phyloP scores from a whole-genome alignment of 495 filamentous ascomycete genomes.

The Aspergillus carlsbadensis region DNA sequence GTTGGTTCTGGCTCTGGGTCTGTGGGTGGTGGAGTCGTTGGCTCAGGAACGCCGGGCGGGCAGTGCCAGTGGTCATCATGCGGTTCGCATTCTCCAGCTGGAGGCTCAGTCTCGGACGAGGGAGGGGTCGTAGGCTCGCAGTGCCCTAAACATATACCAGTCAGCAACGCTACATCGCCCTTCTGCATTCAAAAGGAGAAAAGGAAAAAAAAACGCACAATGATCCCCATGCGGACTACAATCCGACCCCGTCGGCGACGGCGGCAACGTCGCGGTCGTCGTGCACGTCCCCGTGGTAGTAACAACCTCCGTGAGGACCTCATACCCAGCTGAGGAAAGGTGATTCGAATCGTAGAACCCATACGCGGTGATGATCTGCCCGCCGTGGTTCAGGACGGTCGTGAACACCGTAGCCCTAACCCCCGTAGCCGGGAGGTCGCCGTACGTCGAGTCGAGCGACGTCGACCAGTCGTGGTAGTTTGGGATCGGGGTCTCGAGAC shows the following conservation, averaged over 20 bases:
- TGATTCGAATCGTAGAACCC: constrained; percentile 3
- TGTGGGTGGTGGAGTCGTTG: background rate
- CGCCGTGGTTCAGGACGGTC: constrained; percentile 1
- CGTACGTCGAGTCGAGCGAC: background rate
- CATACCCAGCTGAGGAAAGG: background rate
- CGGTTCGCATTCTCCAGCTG: background rate
- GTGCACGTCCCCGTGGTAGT: background rate
- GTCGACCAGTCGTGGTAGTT: constrained; percentile 2
- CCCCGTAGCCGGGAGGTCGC: background rate
- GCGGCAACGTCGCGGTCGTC: background rate
- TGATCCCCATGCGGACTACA: constrained; percentile 3
- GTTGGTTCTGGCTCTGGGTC: background rate
- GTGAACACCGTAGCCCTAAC: constrained; percentile 4
- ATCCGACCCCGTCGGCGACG: background rate
- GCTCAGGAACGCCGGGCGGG: background rate
- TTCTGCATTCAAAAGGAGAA: no score
- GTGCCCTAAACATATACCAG: background rate
- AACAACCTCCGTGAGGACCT: background rate
- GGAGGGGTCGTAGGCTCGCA: constrained; percentile 1
- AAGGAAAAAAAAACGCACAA: background rate
- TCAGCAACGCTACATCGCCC: background rate
- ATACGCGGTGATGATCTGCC: background rate
- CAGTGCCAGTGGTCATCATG: background rate
- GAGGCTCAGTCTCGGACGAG: background rate
- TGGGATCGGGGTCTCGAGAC: background rate